Evolutionary conservation across 257 asterid genomes (phyloP).

Genomic region (Scutellaria minor): DNA sequence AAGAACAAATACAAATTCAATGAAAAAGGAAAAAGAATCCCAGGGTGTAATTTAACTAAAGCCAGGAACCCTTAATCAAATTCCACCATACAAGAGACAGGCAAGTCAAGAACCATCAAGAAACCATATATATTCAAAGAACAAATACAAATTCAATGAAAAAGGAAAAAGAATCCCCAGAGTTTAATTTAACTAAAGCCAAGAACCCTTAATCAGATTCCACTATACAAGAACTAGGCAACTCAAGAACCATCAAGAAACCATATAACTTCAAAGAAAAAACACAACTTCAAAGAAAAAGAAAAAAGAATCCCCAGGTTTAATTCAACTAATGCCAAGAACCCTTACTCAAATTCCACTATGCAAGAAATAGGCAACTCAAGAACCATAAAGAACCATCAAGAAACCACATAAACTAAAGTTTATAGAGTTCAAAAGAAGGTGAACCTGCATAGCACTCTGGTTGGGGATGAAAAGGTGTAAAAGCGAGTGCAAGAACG

Average conservation of each 20-base stretch:
- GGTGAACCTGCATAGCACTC: constrained; percentile 62
- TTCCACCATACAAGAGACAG: constrained; percentile 7
- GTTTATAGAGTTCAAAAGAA: background rate
- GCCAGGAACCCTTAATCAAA: constrained; percentile 10
- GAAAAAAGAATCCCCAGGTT: constrained; percentile 17
- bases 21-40: background rate
- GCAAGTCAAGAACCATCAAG: constrained; percentile 1
- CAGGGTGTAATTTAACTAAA: constrained; percentile 14
- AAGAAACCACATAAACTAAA: constrained; percentile 26
- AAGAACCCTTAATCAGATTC: constrained; percentile 12
- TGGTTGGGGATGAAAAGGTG: constrained; percentile 50
- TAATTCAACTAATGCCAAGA: constrained; percentile 1
- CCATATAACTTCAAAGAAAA: background rate
- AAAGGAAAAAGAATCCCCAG: background rate
- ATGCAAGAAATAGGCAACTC: constrained; percentile 6
- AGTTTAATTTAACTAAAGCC: constrained; percentile 15
- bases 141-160: background rate
- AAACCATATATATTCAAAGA: constrained; percentile 18
- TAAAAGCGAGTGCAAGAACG: constrained; percentile 46
- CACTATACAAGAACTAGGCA: constrained; percentile 13
- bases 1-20: background rate
- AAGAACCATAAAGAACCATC: background rate
- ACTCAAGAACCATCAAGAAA: constrained; percentile 5
- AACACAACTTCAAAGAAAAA: background rate
- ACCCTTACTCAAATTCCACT: constrained; percentile 8